phyloP scores from a whole-genome alignment of 2,329 filamentous ascomycete species.

The Juglanconis juglandina region DNA sequence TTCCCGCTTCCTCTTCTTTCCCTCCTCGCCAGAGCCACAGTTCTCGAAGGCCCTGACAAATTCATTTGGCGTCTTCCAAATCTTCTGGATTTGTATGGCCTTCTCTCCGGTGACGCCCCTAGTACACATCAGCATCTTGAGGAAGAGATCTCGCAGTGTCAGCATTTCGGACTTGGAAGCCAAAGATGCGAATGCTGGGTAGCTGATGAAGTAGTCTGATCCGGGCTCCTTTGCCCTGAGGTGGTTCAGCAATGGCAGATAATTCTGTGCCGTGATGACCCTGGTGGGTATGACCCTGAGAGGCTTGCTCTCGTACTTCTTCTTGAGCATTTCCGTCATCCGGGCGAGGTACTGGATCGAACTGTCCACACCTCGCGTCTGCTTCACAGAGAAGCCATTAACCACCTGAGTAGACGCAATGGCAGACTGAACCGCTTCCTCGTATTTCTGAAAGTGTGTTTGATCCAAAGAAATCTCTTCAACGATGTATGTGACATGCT shows the following conservation, averaged over 20 bases:
- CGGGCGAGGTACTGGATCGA: slow-evolving; percentile 71
- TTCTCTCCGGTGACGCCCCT: slow-evolving; percentile 73
- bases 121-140: slow-evolving; percentile 86
- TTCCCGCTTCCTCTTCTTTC: slow-evolving; percentile 54
- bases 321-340: slow-evolving; percentile 67
- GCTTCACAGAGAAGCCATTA: slow-evolving; percentile 75
- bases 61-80: slow-evolving; percentile 71
- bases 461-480: slow-evolving; percentile 66
- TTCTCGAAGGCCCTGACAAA: slow-evolving; percentile 67
- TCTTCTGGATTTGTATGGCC: slow-evolving; percentile 73
- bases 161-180: slow-evolving; percentile 73
- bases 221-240: slow-evolving; percentile 51
- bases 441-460: slow-evolving; percentile 52
- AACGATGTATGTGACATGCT: slow-evolving; percentile 74
- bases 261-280: slow-evolving; percentile 61
- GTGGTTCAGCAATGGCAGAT: slow-evolving; percentile 60
- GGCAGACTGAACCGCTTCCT: slow-evolving; percentile 67
- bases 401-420: slow-evolving; percentile 76
- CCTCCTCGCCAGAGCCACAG: slow-evolving; percentile 46
- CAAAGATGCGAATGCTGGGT: slow-evolving; percentile 67
- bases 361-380: slow-evolving; percentile 71
- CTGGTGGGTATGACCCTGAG: slow-evolving; percentile 64
- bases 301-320: slow-evolving; percentile 57
- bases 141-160: slow-evolving; percentile 69
- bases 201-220: slow-evolving; percentile 60